Conservation (phyloP, 257 asterid species). For the Solanum pimpinellifolium region DNA sequence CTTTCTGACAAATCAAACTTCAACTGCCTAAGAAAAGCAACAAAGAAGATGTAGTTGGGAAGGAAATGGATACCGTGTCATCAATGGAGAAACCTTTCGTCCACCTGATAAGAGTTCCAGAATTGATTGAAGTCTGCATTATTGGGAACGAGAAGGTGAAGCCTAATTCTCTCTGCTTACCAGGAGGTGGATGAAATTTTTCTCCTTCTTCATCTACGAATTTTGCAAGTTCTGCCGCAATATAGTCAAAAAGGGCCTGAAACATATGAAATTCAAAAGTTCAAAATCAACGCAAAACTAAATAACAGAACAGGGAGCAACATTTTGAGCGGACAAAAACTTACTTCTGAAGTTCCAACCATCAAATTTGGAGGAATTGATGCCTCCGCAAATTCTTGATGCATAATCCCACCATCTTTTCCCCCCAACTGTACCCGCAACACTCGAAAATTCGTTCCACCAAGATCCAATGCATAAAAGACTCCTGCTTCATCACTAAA, state of each 20-base stretch:
- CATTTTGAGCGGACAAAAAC: neutral
- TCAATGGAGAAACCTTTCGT: slow-evolving; percentile 69
- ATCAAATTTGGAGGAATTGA: slow-evolving; percentile 76
- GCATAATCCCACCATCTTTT: slow-evolving; percentile 43
- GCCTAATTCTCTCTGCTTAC: slow-evolving; percentile 57
- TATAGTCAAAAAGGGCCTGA: slow-evolving; percentile 68
- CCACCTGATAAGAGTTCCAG: slow-evolving; percentile 77
- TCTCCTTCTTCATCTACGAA: slow-evolving; percentile 52
- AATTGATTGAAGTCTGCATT: slow-evolving; percentile 66
- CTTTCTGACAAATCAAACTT: neutral
- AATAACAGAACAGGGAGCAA: neutral
- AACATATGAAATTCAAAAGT: slow-evolving; percentile 3
- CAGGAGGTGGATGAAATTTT: slow-evolving; percentile 41
- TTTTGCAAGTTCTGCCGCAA: slow-evolving; percentile 47
- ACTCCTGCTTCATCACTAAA: slow-evolving; percentile 80
- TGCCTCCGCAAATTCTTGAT: slow-evolving; percentile 80
- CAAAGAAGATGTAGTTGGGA: neutral
- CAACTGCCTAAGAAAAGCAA: neutral
- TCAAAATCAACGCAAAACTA: neutral
- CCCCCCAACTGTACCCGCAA: slow-evolving; percentile 86
- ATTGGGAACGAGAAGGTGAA: slow-evolving; percentile 82
- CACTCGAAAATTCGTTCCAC: slow-evolving; percentile 94
- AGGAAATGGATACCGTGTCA: slow-evolving; percentile 29
- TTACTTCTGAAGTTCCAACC: slow-evolving; percentile 59
- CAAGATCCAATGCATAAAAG: slow-evolving; percentile 89